Evolutionary conservation across 1,284 basidiomycete genomes (phyloP).

Genomic region (Golubevia pallescens): DNA sequence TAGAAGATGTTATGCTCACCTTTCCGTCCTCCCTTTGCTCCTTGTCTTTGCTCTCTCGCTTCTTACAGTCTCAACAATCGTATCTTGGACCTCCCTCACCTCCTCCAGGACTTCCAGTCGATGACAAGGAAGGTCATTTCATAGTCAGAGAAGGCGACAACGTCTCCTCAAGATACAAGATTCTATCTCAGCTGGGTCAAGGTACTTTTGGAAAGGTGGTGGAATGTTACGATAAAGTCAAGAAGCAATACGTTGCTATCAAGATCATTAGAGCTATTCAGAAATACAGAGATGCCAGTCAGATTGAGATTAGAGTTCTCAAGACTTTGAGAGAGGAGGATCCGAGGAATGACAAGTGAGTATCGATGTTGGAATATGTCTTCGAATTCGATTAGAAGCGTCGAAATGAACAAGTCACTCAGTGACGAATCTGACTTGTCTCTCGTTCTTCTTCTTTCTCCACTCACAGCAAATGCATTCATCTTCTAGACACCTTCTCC

Average conservation of each 20-base stretch:
- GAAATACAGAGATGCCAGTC: constrained; percentile 63
- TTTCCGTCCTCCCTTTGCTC: too few species aligned
- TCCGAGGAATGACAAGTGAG: constrained; percentile 47
- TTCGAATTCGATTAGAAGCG: too few species aligned
- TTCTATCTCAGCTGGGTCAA: constrained; percentile 50
- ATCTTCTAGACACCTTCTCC: constrained; percentile 57
- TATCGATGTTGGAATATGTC: neutral
- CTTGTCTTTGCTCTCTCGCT: neutral
- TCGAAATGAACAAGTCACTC: too few species aligned
- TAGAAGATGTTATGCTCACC: too few species aligned
- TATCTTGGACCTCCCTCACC: neutral
- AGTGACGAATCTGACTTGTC: too few species aligned
- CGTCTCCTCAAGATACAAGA: constrained; percentile 39
- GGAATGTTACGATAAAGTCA: constrained; percentile 53
- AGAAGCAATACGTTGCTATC: constrained; percentile 52
- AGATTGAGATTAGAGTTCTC: constrained; percentile 63
- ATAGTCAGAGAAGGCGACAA: constrained; percentile 54
- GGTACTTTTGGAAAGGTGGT: constrained; percentile 64
- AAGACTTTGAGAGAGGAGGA: constrained; percentile 56
- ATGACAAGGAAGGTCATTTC: constrained; percentile 62
- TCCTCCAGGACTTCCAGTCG: constrained; percentile 21
- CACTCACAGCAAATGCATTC: constrained; percentile 46
- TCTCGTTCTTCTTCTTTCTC: neutral
- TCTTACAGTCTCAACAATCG: neutral
- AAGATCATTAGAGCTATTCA: constrained; percentile 63